These are phyloP conservation scores for Epichloe gansuensis DNA, from an alignment of 2,329 filamentous ascomycete genomes.

Conservation along the genomic window DNA sequence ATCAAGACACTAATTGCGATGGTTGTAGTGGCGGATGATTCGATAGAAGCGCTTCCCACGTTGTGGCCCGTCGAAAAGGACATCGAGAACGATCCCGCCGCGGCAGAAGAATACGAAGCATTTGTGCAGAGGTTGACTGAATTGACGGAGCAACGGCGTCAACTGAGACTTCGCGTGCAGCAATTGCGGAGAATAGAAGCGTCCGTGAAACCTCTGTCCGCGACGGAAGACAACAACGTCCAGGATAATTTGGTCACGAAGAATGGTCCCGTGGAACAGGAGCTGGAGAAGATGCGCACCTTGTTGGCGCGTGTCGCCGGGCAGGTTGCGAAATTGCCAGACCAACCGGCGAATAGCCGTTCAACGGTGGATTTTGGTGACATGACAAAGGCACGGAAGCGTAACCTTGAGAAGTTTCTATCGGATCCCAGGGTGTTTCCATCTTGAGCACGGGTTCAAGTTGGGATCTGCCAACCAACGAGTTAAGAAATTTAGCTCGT, in stretches of 20 bases:
- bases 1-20: background rate
- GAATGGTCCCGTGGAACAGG: conserved; percentile 50
- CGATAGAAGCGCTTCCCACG: conserved; percentile 33
- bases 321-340: conserved; percentile 30
- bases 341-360: conserved; percentile 4
- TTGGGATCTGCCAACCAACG: background rate
- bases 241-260: conserved; percentile 56
- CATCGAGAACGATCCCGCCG: conserved; percentile 24
- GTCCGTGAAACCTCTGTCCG: conserved; percentile 32
- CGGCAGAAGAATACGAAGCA: conserved; percentile 38
- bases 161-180: conserved; percentile 27
- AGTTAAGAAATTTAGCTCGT: background rate
- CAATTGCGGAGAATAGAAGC: conserved; percentile 35
- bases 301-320: conserved; percentile 47
- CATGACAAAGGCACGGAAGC: conserved; percentile 26
- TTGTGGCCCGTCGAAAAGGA: conserved; percentile 33
- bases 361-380: conserved; percentile 18
- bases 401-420: conserved; percentile 30
- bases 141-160: conserved; percentile 29
- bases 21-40: conserved; percentile 25
- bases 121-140: conserved; percentile 34
- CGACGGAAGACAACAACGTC: conserved; percentile 22
- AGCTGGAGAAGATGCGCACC: conserved; percentile 53
- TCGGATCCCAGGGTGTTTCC: conserved; percentile 14
- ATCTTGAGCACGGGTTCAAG: conserved; percentile 4